Percentiles rank a stretch among this genome's conserved stretches.
phyloP scores from a whole-genome alignment of 129 eudicot genomes.

The Calendula officinalis region DNA sequence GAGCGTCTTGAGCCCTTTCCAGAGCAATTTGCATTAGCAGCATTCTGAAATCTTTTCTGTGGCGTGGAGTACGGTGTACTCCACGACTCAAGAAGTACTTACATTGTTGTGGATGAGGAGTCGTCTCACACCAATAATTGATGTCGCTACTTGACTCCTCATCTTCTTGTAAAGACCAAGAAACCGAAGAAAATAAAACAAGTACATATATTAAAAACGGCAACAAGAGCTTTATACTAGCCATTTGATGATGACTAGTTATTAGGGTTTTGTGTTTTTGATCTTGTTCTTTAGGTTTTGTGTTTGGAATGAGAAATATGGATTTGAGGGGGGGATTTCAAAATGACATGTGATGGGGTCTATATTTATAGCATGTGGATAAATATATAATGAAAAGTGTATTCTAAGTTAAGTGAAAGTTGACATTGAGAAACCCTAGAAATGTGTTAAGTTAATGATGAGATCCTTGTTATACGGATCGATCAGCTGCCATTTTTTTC shows the following conservation, averaged over 20 bases:
- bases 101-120: constrained; percentile 74
- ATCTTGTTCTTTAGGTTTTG: background rate
- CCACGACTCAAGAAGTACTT: constrained; percentile 44
- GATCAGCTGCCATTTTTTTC: constrained; percentile 39
- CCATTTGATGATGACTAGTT: constrained; percentile 14
- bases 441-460: constrained; percentile 31
- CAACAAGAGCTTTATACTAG: constrained; percentile 18
- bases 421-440: constrained; percentile 43
- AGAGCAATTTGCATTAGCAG: constrained; percentile 44
- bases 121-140: constrained; percentile 61
- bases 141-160: constrained; percentile 34
- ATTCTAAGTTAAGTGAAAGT: constrained; percentile 34
- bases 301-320: constrained; percentile 13
- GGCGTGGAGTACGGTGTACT: constrained; percentile 33
- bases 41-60: constrained; percentile 49
- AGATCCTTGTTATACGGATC: constrained; percentile 49
- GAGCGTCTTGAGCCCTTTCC: constrained; percentile 44
- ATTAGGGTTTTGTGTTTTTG: constrained; percentile 10
- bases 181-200: constrained; percentile 6
- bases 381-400: constrained; percentile 17
- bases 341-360: constrained; percentile 24
- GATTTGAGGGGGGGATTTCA: constrained; percentile 18
- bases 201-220: constrained; percentile 24
- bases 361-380: constrained; percentile 28
- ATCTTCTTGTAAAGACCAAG: constrained; percentile 21